phyloP scores from a whole-genome alignment of 371 early-diverging fungal species.

The Lichtheimia corymbifera region DNA sequence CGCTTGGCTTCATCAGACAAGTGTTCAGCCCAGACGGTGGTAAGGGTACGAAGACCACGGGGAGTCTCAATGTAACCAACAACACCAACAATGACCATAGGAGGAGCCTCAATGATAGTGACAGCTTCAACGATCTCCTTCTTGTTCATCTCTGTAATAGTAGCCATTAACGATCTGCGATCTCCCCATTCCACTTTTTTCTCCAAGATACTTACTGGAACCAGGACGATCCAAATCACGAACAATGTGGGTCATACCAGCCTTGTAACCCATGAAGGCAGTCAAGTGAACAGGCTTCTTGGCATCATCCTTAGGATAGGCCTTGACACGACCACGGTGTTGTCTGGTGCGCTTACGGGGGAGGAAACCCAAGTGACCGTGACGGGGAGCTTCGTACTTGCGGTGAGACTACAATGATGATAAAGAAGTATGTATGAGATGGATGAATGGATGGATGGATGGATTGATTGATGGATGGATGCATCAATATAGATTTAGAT shows the following conservation, averaged over 20 bases:
- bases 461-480: slow-evolving; percentile 6
- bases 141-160: slow-evolving; percentile 90
- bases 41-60: slow-evolving; percentile 95
- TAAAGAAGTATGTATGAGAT: slow-evolving; percentile 6
- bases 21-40: slow-evolving; percentile 99
- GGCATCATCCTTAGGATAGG: slow-evolving; percentile 98
- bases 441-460: slow-evolving; percentile 18
- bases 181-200: neutral
- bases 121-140: slow-evolving; percentile 99
- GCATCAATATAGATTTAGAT: slow-evolving; percentile 1
- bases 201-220: slow-evolving; percentile 74
- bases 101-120: slow-evolving; percentile 98
- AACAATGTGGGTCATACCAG: slow-evolving; percentile 99
- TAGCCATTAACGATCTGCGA: neutral
- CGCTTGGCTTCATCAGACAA: slow-evolving; percentile 97
- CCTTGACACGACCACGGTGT: slow-evolving; percentile 96
- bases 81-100: slow-evolving; percentile 98
- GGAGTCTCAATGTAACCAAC: slow-evolving; percentile 99
- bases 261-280: slow-evolving; percentile 99
- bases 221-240: slow-evolving; percentile 98
- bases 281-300: slow-evolving; percentile 97
- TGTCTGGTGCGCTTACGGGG: slow-evolving; percentile 97
- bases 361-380: slow-evolving; percentile 98
- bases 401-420: slow-evolving; percentile 18
- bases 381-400: slow-evolving; percentile 80